A percentile compares a stretch with the other conserved stretches of the same genome.
phyloP scores from a whole-genome alignment of 352 stramenopile genomes.

The Globisporangium middletonii region DNA sequence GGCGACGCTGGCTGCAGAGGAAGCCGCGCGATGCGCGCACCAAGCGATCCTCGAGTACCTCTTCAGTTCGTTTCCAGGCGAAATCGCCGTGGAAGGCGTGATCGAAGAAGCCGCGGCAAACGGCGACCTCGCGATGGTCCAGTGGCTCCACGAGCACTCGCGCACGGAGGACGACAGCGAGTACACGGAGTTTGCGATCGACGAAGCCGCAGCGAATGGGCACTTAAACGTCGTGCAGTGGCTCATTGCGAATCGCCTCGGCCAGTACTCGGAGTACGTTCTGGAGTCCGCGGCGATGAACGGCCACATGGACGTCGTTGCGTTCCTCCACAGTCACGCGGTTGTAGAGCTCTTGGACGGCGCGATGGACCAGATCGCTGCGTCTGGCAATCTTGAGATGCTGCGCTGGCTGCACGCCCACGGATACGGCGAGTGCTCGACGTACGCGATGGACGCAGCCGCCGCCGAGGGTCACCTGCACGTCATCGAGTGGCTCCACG shows the following conservation, averaged over 20 bases:
- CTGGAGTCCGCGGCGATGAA: slow-evolving; percentile 10
- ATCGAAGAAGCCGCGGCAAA: slow-evolving; percentile 9
- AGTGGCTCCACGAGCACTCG: slow-evolving; percentile 12
- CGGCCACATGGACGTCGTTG: slow-evolving; percentile 6
- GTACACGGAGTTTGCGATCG: slow-evolving; percentile 10
- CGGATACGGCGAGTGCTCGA: slow-evolving; percentile 4
- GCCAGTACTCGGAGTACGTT: slow-evolving; percentile 2
- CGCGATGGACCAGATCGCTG: slow-evolving; percentile 16
- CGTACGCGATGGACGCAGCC: slow-evolving; percentile 16
- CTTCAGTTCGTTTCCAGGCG: slow-evolving; percentile 1
- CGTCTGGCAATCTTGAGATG: slow-evolving; percentile 17
- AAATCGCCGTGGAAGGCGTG: slow-evolving; percentile 11
- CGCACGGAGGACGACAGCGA: not conserved
- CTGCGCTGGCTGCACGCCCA: slow-evolving; percentile 22
- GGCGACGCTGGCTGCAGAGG: slow-evolving; percentile 8
- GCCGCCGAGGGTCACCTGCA: slow-evolving; percentile 18
- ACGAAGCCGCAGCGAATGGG: slow-evolving; percentile 15
- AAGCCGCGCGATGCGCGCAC: slow-evolving; percentile 1
- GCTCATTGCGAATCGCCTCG: slow-evolving; percentile 8
- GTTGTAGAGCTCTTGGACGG: not conserved
- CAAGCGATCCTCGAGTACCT: slow-evolving; percentile 6
- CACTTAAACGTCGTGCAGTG: slow-evolving; percentile 25
- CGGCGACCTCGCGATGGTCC: slow-evolving; percentile 8
- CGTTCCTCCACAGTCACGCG: not conserved
- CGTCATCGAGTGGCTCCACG: slow-evolving; percentile 20